phyloP scores from a whole-genome alignment of 352 stramenopile species.

The Blastocystis sp. region DNA sequence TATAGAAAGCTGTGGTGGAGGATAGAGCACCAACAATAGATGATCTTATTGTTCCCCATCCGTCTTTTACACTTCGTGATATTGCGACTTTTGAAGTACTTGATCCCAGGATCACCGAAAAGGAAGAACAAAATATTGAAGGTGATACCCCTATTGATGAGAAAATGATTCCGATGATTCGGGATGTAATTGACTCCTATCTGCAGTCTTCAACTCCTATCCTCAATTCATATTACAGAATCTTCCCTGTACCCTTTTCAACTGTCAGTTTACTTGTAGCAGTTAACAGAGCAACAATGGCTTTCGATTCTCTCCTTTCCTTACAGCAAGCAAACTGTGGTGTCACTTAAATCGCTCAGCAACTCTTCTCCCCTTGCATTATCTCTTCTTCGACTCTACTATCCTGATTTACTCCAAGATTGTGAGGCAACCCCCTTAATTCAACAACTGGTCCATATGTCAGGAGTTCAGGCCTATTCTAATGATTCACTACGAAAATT shows the following conservation, averaged over 20 bases:
- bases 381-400: neutral
- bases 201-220: neutral
- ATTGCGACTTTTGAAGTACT: neutral
- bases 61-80: neutral
- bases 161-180: neutral
- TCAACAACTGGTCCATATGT: neutral
- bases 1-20: neutral
- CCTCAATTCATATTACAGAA: neutral
- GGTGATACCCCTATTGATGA: neutral
- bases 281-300: neutral
- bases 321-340: neutral
- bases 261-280: neutral
- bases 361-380: neutral
- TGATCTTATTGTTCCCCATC: constrained; percentile 14
- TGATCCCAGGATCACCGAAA: neutral
- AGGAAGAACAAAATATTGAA: neutral
- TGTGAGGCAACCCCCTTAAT: neutral
- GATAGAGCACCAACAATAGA: neutral
- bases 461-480: neutral
- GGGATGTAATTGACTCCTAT: neutral
- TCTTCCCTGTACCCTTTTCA: neutral
- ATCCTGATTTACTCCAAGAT: neutral
- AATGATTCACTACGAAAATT: neutral
- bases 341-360: neutral
- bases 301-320: neutral